These are phyloP conservation scores for Dioszegia aurantiaca DNA, from an alignment of 768 basidiomycete species.

Conservation along the genomic window DNA sequence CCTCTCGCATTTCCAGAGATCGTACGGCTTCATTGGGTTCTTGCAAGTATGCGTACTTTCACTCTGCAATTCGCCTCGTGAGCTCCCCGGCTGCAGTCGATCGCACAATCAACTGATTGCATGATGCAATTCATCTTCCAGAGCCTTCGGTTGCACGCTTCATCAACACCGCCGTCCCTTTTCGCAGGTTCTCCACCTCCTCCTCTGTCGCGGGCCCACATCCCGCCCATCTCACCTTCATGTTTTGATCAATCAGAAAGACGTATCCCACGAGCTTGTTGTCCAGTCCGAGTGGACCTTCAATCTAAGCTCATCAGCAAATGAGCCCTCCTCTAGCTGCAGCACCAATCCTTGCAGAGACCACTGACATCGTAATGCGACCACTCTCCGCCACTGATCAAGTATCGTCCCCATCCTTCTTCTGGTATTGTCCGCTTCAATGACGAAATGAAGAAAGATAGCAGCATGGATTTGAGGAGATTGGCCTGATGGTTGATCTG, in stretches of 20 bases:
- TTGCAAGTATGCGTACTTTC: too few species aligned
- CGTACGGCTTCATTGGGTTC: too few species aligned
- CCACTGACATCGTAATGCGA: constrained; percentile 37
- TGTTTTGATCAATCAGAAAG: constrained; percentile 79
- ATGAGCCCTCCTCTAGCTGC: background rate
- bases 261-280: constrained; percentile 91
- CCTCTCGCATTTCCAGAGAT: too few species aligned
- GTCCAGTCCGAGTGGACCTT: constrained; percentile 69
- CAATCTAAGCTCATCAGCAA: constrained; percentile 32
- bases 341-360: background rate
- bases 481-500: constrained; percentile 92
- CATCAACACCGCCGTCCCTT: constrained; percentile 54
- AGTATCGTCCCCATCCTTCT: constrained; percentile 54
- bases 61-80: too few species aligned
- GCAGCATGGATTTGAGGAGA: constrained; percentile 81
- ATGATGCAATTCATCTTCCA: background rate
- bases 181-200: constrained; percentile 68
- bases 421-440: constrained; percentile 67
- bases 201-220: constrained; percentile 76
- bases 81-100: too few species aligned
- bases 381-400: constrained; percentile 50
- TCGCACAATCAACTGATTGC: background rate
- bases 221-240: constrained; percentile 86
- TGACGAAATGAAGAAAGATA: constrained; percentile 74
- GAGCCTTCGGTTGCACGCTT: constrained; percentile 29